Percentiles rank a stretch among this genome's conserved stretches.
Conservation (phyloP, 306 rosid genomes). For the Cucurbita moschata region DNA sequence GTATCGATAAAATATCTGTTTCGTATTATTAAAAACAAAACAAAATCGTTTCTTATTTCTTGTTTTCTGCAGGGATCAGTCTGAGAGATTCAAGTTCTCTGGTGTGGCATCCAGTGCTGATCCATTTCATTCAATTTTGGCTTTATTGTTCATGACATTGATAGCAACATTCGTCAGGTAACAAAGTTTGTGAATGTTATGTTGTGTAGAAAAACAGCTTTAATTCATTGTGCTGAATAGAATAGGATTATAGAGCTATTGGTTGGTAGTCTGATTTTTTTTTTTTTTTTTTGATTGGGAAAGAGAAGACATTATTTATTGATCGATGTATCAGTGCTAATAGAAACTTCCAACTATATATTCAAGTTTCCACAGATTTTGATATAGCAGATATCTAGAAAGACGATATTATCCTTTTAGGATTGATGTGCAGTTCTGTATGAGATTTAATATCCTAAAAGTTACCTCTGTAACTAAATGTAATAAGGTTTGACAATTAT, state of each 20-base stretch:
- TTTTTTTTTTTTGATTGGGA: background rate
- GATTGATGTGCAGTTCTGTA: no score
- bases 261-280: background rate
- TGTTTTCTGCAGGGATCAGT: slow-evolving; percentile 53
- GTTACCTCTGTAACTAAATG: background rate
- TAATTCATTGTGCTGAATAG: background rate
- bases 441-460: background rate
- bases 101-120: slow-evolving; percentile 6
- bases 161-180: background rate
- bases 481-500: background rate
- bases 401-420: no score
- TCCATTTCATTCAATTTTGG: background rate
- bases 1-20: no score
- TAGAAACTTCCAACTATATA: background rate
- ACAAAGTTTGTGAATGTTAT: background rate
- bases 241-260: background rate
- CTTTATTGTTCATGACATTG: background rate
- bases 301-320: background rate
- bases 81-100: slow-evolving; percentile 69
- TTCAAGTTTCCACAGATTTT: background rate
- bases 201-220: background rate
- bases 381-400: background rate
- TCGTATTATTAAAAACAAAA: no score
- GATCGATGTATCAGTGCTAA: background rate
- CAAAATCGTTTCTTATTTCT: background rate